Evolutionary conservation across 2,329 filamentous ascomycete species (phyloP), one percentile per base, ranked within the genome.

Genomic region (Ploettnerulaceae sp.): DNA sequence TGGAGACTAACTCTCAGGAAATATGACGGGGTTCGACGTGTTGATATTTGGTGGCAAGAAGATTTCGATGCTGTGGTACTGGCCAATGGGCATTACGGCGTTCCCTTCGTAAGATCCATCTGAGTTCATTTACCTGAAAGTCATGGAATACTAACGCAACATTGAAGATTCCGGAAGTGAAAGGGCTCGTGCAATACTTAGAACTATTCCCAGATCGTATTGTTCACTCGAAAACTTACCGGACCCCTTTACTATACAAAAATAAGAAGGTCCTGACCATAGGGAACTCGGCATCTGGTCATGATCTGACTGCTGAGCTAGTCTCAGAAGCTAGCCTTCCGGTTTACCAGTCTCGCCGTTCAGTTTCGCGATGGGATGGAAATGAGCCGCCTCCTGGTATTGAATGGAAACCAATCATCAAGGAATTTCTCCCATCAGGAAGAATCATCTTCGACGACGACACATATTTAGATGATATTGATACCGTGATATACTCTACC

Each of bases 401-500:
- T 4, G 66, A 57, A 5, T 81, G 76, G 76, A 78, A 76, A 53
- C 73, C 75, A 0, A 55, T 75, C 8, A 70, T 82, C 33, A 63
- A 55, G 1, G 65, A 69, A 22, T 79, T 69, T 55, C 53, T 62
- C 18, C 7, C 64, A 39, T 62, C 69, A 57, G 67, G 72, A 20
- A 50, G 70, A 32, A 63, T 80, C 57, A 40, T 72, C 18, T 87
- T 93, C 54, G 71, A 73, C 26, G 74, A 87, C 56, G 82, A 81
- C 5, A 72, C 70, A 0, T 62, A 82, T 7, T 82, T 88, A 58
- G 67, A 68, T 4, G 70, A 81, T 24, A 66, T 96, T 40, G 89
- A 95, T 57, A 76, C 78, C 1, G 69, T 96, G 3, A 64, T 96
- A 25, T 95, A 91, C 65, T 89, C 86, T 64, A 95, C 90, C 0